These are phyloP conservation scores for Gryganskiella cystojenkinii DNA, from an alignment of 192 early-diverging fungal genomes.

Conservation along the genomic window DNA sequence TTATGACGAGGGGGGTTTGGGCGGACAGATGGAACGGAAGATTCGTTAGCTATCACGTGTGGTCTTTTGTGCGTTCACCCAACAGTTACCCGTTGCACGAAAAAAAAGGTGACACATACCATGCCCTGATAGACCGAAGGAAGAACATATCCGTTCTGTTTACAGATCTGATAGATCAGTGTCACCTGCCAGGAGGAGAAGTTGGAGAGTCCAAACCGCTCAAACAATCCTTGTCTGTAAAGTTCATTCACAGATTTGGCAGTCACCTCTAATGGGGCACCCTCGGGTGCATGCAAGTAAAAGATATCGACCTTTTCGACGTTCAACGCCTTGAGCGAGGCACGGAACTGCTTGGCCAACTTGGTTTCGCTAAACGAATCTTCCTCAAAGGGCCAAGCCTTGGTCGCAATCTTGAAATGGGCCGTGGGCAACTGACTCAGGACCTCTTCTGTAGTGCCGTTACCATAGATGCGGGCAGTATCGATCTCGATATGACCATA, in stretches of 20 bases:
- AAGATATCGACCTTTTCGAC: constrained; percentile 65
- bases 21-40: background rate
- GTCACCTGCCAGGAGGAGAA: constrained; percentile 18
- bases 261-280: constrained; percentile 63
- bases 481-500: constrained; percentile 18
- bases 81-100: too few relatives aligned
- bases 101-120: background rate
- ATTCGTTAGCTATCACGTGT: too few relatives aligned
- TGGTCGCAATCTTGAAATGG: constrained; percentile 64
- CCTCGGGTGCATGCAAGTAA: constrained; percentile 72
- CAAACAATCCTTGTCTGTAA: constrained; percentile 62
- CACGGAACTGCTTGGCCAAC: constrained; percentile 27
- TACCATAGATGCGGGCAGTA: constrained; percentile 51
- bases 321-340: constrained; percentile 59
- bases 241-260: constrained; percentile 66
- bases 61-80: too few relatives aligned
- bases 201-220: constrained; percentile 33
- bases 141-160: constrained; percentile 28
- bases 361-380: constrained; percentile 45
- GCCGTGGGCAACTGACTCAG: constrained; percentile 15
- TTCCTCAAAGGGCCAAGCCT: constrained; percentile 18
- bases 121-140: constrained; percentile 36
- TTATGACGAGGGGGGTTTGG: too few relatives aligned
- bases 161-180: constrained; percentile 24
- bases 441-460: constrained; percentile 59